Percentiles rank a stretch among this genome's conserved stretches.
Conservation (phyloP, 371 early-diverging fungal genomes). For the Coemansia sp. region DNA sequence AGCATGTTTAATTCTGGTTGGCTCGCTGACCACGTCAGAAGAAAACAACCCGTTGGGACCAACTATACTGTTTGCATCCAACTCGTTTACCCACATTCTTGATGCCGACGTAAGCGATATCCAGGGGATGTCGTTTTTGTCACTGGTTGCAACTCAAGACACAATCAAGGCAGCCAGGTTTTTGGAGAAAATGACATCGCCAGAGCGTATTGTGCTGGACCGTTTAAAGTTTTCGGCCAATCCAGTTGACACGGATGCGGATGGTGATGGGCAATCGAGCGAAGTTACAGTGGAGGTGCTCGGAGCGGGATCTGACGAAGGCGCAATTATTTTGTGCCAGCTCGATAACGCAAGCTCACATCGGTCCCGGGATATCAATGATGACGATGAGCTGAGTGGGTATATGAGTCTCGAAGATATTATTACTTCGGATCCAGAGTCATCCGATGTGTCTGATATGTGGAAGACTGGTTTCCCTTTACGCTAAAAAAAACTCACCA, state of each 20-base stretch:
- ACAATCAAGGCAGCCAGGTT: conserved; percentile 14
- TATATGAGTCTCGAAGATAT: conserved; percentile 41
- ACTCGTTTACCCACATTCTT: conserved; percentile 21
- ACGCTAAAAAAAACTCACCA: too few species aligned
- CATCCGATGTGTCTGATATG: conserved; percentile 9
- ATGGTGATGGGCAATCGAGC: neutral
- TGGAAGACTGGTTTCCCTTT: conserved; percentile 5
- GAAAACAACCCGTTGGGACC: conserved; percentile 17
- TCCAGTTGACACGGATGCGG: neutral
- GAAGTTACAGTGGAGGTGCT: conserved; percentile 15
- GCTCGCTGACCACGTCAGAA: neutral
- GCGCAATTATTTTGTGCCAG: conserved; percentile 24
- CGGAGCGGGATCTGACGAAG: conserved; percentile 24
- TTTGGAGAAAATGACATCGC: conserved; percentile 8
- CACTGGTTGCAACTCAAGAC: conserved; percentile 24
- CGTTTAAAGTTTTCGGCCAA: conserved; percentile 3
- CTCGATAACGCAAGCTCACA: neutral
- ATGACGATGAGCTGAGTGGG: conserved; percentile 4
- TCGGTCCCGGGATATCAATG: neutral
- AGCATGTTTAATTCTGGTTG: conserved; percentile 13
- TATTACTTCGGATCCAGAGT: conserved; percentile 29
- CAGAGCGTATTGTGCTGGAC: conserved; percentile 12
- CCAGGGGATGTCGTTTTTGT: conserved; percentile 23
- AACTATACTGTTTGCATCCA: conserved; percentile 31
- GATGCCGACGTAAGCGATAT: conserved; percentile 22